Evolutionary conservation across 1,139 yeast genomes (phyloP), one percentile per base, ranked within the genome.

Genomic region (Pichia terricola): DNA sequence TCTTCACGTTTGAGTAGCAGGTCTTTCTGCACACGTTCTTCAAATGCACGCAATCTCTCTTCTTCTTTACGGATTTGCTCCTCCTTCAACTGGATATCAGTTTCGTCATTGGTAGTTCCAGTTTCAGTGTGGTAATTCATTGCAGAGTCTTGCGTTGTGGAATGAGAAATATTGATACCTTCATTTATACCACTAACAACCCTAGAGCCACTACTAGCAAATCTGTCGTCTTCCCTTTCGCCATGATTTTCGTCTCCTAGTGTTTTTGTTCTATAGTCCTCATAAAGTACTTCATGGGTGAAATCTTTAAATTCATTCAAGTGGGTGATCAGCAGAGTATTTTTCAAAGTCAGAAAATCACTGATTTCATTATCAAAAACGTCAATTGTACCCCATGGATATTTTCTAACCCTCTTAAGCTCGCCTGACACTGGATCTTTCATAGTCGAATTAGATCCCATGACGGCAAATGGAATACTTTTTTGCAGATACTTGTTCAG

Each of bases 371-470:
- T 80, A 60, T 91, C 94, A 57, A 86, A 89, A 41, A 76, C 71
- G 60, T 89, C 94, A 41, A 91, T 80, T 44, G 78, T 64, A 0
- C 97, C 97, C 97, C 98, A 91, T 25, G 96, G 96, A 61, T 89
- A 91, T 61, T 79, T 76, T 62, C 98, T 77, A 6, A 87, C 96
- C 51, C 89, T 77, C 39, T 83, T 73, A 40, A 71, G 61, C 49
- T 73, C 70, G 9, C 89, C 91, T 26, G 79, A 71, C 28, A 58
- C 61, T 11, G 73, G 63, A 54, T 81, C 88, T 53, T 77, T 81
- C 50, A 63, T 68, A 35, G 70, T 70, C 10, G 60, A 66, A 58
- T 75, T 79, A 3, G 94, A 81, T 5, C 95, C 84, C 53, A 89
- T 81, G 35, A 89, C 72, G 1, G 96, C 91, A 68, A 91, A 91